Evolutionary conservation across 805 yeast genomes (phyloP).

Genomic region (Cyberlindnera mycetangii): DNA sequence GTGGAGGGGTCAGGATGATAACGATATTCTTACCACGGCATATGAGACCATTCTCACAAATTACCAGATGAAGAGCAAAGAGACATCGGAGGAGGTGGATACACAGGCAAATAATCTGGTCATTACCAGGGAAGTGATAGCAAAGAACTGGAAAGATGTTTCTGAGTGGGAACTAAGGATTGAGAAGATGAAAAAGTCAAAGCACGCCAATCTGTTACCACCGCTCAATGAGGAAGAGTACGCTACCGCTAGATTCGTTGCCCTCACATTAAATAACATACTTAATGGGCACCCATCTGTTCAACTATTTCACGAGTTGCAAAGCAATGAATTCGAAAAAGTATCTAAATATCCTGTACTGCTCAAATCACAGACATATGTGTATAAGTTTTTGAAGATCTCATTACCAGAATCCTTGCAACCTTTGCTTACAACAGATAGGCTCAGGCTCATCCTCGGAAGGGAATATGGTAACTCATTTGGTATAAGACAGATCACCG

Average conservation of each 20-base stretch:
- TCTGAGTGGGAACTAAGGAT: slow-evolving; percentile 37
- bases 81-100: slow-evolving; percentile 12
- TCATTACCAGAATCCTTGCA: slow-evolving; percentile 36
- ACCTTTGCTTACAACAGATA: slow-evolving; percentile 35
- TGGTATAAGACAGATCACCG: slow-evolving; percentile 57
- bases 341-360: slow-evolving; percentile 45
- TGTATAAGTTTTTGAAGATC: slow-evolving; percentile 46
- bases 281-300: slow-evolving; percentile 20
- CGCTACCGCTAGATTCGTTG: slow-evolving; percentile 46
- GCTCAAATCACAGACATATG: slow-evolving; percentile 42
- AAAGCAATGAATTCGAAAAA: slow-evolving; percentile 50
- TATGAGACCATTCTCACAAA: slow-evolving; percentile 32
- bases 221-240: slow-evolving; percentile 51
- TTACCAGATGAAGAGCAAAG: slow-evolving; percentile 31
- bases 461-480: slow-evolving; percentile 65
- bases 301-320: slow-evolving; percentile 39
- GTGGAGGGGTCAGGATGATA: slow-evolving; percentile 37
- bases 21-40: slow-evolving; percentile 33
- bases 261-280: slow-evolving; percentile 36
- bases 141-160: slow-evolving; percentile 38
- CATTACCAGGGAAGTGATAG: slow-evolving; percentile 23
- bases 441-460: slow-evolving; percentile 49
- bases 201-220: slow-evolving; percentile 38
- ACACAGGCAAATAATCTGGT: slow-evolving; percentile 5
- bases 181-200: slow-evolving; percentile 34